Evolutionary conservation across 2,329 filamentous ascomycete genomes (phyloP).

Genomic region (Hypocreales sp.): DNA sequence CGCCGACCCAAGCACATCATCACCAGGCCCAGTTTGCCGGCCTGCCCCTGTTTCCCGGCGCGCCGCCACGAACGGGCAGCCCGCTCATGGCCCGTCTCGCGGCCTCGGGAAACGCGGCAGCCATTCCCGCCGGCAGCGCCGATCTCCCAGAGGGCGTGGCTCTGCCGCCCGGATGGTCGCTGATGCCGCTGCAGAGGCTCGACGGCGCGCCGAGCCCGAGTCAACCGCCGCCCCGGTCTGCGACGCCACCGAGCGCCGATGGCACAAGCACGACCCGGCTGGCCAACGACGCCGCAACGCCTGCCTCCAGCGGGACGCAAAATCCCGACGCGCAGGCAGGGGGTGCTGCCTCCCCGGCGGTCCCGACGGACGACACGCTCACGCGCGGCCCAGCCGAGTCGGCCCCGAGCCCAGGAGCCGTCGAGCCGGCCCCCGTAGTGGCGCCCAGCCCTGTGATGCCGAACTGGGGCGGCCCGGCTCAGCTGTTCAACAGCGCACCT

Average conservation of each 20-base stretch:
- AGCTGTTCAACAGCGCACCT: constrained; percentile 25
- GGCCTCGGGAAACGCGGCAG: constrained; percentile 24
- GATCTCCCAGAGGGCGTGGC: constrained; percentile 49
- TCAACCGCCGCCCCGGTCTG: constrained; percentile 8
- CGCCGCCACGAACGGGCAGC: constrained; percentile 20
- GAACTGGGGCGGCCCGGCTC: constrained; percentile 34
- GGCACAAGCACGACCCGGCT: constrained; percentile 3
- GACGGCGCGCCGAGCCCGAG: constrained; percentile 19
- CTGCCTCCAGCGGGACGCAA: background rate
- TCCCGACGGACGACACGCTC: background rate
- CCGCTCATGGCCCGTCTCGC: constrained; percentile 32
- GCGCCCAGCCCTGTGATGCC: constrained; percentile 32
- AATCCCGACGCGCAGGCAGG: background rate
- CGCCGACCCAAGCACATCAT: constrained; percentile 4
- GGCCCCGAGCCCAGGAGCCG: constrained; percentile 1
- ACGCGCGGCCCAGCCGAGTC: background rate
- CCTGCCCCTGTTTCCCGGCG: constrained; percentile 8
- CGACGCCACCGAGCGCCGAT: constrained; percentile 6
- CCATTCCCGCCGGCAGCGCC: constrained; percentile 43
- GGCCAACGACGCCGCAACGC: constrained; percentile 1
- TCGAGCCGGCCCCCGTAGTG: constrained; percentile 19
- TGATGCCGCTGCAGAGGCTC: constrained; percentile 44
- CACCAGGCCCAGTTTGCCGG: constrained; percentile 6
- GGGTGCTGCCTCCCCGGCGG: background rate
- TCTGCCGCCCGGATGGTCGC: constrained; percentile 48